Percentiles rank a stretch among this genome's conserved stretches.
phyloP scores from a whole-genome alignment of 768 basidiomycete genomes.

The Coprinopsis sp. region DNA sequence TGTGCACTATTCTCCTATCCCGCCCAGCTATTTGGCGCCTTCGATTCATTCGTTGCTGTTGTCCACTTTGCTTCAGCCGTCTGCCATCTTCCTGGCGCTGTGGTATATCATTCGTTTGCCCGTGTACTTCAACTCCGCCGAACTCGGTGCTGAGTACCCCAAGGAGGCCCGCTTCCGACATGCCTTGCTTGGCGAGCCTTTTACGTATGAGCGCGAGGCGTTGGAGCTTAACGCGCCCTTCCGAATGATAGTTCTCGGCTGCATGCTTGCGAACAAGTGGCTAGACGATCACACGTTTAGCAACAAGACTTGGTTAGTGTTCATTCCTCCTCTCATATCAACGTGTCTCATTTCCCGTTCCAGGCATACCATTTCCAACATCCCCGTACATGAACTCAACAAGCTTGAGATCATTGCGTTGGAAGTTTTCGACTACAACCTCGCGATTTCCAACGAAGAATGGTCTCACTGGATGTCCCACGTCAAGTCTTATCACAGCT shows the following conservation, averaged over 20 bases:
- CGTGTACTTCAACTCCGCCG: slow-evolving; percentile 53
- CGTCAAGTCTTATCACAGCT: slow-evolving; percentile 59
- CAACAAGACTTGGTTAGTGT: slow-evolving; percentile 77
- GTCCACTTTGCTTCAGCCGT: slow-evolving; percentile 78
- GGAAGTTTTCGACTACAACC: slow-evolving; percentile 65
- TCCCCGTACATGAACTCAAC: slow-evolving; percentile 68
- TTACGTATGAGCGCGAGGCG: slow-evolving; percentile 41
- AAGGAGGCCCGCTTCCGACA: slow-evolving; percentile 63
- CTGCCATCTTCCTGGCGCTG: slow-evolving; percentile 69
- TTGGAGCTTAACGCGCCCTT: slow-evolving; percentile 62
- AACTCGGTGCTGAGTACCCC: slow-evolving; percentile 45
- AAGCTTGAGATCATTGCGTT: slow-evolving; percentile 65
- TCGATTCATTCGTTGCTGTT: slow-evolving; percentile 70
- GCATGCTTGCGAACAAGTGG: slow-evolving; percentile 88
- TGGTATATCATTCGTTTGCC: slow-evolving; percentile 83
- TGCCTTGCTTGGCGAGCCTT: slow-evolving; percentile 53
- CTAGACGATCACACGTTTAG: slow-evolving; percentile 85
- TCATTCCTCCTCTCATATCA: background rate
- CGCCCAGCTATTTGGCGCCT: slow-evolving; percentile 51
- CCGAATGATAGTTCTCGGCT: slow-evolving; percentile 71
- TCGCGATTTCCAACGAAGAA: slow-evolving; percentile 57
- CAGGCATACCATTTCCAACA: slow-evolving; percentile 78
- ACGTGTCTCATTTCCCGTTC: slow-evolving; percentile 10
- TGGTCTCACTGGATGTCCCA: slow-evolving; percentile 74
- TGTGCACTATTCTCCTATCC: slow-evolving; percentile 36